Evolutionary conservation across 441 rosid species (phyloP).

Genomic region (Jatropha podagrica): DNA sequence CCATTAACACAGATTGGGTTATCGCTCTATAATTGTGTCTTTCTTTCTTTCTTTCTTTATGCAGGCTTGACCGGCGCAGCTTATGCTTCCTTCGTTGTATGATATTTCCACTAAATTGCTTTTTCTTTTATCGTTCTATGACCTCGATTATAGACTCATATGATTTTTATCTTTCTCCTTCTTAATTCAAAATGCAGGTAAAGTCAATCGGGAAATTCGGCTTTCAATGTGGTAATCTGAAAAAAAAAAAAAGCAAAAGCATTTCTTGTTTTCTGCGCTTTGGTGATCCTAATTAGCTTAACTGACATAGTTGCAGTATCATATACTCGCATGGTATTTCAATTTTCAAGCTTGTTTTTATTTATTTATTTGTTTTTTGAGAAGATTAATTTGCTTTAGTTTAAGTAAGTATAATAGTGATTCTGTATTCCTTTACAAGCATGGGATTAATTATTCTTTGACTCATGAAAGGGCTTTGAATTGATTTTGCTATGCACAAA

Average conservation of each 20-base stretch:
- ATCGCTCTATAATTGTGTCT: neutral
- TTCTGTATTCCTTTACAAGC: neutral
- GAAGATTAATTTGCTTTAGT: neutral
- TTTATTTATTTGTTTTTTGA: too few relatives aligned
- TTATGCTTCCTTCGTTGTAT: constrained; percentile 69
- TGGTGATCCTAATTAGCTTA: neutral
- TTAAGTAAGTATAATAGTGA: neutral
- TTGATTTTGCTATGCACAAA: neutral
- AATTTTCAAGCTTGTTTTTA: constrained; percentile 4
- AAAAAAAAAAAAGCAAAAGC: neutral
- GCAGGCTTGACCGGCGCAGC: constrained; percentile 65
- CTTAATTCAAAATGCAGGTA: constrained; percentile 43
- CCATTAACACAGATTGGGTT: neutral
- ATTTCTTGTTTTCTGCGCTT: too few relatives aligned
- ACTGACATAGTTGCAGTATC: neutral
- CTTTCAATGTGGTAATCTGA: constrained; percentile 64
- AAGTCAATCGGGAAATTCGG: constrained; percentile 56
- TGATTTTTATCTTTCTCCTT: neutral
- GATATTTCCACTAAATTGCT: constrained; percentile 1
- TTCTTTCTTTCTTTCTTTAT: constrained; percentile 10
- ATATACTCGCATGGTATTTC: neutral
- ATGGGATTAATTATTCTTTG: neutral
- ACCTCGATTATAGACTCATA: neutral
- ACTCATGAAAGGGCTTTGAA: neutral
- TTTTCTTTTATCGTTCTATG: neutral